Evolutionary conservation across 306 rosid genomes (phyloP).

Genomic region (Quercus cerris): DNA sequence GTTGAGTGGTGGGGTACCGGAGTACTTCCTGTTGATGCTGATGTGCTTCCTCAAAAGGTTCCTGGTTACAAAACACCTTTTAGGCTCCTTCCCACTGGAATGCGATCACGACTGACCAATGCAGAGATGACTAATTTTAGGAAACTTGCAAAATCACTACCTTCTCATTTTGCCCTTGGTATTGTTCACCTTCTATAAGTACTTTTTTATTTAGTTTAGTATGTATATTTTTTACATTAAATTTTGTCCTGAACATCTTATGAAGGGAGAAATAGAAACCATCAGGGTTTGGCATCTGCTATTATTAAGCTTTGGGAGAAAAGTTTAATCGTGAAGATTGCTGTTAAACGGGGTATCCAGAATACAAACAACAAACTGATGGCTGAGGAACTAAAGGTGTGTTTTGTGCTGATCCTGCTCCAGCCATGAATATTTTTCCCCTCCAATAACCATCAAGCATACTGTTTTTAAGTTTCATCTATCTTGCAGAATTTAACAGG

Average conservation of each 20-base stretch:
- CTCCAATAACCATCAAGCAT: not conserved
- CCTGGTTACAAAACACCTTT: constrained; percentile 86
- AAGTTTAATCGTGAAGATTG: constrained; percentile 84
- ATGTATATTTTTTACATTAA: constrained; percentile 22
- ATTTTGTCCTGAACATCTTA: constrained; percentile 1
- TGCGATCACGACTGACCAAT: constrained; percentile 71
- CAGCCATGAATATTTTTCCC: not conserved
- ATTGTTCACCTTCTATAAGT: constrained; percentile 18
- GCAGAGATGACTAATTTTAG: constrained; percentile 75
- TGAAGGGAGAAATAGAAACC: constrained; percentile 93
- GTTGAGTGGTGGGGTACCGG: constrained; percentile 98
- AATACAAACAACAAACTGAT: constrained; percentile 94
- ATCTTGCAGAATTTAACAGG: constrained; percentile 78
- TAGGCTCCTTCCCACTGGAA: constrained; percentile 87
- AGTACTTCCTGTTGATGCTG: constrained; percentile 93
- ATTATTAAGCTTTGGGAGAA: constrained; percentile 90
- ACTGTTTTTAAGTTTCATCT: constrained; percentile 18
- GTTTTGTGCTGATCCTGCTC: constrained; percentile 25
- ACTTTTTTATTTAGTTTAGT: constrained; percentile 5
- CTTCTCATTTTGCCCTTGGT: constrained; percentile 98
- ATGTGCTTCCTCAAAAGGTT: constrained; percentile 70
- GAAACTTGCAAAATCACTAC: constrained; percentile 78
- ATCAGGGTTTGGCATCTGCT: constrained; percentile 88
- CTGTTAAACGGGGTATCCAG: constrained; percentile 92
- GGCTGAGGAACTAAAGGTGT: constrained; percentile 89